Base-by-base conservation (phyloP, 148 eudicot genomes). In the Arbutus unedo region DNA sequence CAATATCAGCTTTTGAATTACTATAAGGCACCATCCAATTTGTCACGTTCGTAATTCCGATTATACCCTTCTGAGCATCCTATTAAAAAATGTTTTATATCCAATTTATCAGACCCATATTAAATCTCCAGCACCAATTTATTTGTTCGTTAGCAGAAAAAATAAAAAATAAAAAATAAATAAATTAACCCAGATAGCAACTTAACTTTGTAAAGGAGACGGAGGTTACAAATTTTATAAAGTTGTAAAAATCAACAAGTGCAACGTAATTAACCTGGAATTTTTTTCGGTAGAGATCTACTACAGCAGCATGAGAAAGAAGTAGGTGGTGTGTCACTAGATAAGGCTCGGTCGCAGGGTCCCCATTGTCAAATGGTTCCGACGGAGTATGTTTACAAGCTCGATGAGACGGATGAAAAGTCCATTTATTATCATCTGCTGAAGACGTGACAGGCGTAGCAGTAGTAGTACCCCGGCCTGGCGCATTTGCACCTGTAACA, bases 261-360 rank as follows among this genome's bases (percentile, higher is more conserved):
- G 38, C n/a, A n/a, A n/a, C n/a, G n/a, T 31, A 31, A 31, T 31
- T 31, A 31, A 53, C 93, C 90, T 92, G 88, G 81, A 85, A 91
- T 7, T 82, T 86, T 8, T 66, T 57, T 53, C 62, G 86, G 60
- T 90, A 91, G 60, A 89, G 38, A 18, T 73, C 81, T 5, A 86
- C 90, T 4, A 90, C 94, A 38, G 83, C 82, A 31, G 88, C 92
- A 78, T 90, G 94, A 76, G 91, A 88, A 78, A 91, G 89, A 41
- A 91, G 91, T 75, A 83, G 90, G 75, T 92, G 21, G 74, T 90
- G 93, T 6, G 89, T 78, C 7, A 84, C 87, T 4, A 82, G 3
- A 49, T 92, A 92, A 10, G 92, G 91, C 77, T 86, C 88, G 3
- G 83, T 84, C 14, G 70, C 85, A 7, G 86, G 56, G 76, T 91